A percentile compares a stretch with the other conserved stretches of the same genome.
These are phyloP conservation scores for Diversispora epigaea DNA, from an alignment of 192 early-diverging fungal genomes.

Conservation along the genomic window DNA sequence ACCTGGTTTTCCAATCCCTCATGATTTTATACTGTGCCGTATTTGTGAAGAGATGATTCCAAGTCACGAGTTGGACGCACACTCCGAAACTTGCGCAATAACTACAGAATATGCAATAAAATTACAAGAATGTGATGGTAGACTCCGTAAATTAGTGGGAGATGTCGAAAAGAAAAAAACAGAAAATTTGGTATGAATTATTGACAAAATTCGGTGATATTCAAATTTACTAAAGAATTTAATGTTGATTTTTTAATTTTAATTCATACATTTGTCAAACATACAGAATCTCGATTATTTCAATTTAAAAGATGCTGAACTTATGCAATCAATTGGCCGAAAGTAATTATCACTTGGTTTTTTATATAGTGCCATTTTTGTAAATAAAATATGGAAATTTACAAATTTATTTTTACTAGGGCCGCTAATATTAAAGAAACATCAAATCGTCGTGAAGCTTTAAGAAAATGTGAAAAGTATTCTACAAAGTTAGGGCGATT, in stretches of 20 bases:
- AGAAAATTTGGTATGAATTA: slow-evolving; percentile 40
- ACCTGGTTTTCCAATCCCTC: slow-evolving; percentile 14
- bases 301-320: slow-evolving; percentile 46
- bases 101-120: slow-evolving; percentile 70
- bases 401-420: background rate
- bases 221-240: too few species aligned
- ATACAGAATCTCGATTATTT: slow-evolving; percentile 44
- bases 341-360: background rate
- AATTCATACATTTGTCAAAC: slow-evolving; percentile 9
- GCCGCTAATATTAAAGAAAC: slow-evolving; percentile 28
- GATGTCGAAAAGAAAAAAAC: slow-evolving; percentile 50
- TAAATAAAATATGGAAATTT: background rate
- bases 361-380: too few species aligned
- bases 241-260: too few species aligned
- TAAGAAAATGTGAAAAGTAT: slow-evolving; percentile 32
- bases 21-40: slow-evolving; percentile 66
- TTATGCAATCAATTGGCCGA: slow-evolving; percentile 32
- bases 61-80: slow-evolving; percentile 64
- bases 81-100: slow-evolving; percentile 77
- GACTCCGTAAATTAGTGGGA: slow-evolving; percentile 56
- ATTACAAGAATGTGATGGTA: slow-evolving; percentile 58
- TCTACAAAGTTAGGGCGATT: slow-evolving; percentile 23
- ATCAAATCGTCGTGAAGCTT: slow-evolving; percentile 23
- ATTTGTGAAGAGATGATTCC: slow-evolving; percentile 83
- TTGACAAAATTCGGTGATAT: too few species aligned